Percentiles rank a stretch among this genome's conserved stretches.
Evolutionary conservation across 129 eudicot genomes (phyloP).

Genomic region (Silybum marianum): DNA sequence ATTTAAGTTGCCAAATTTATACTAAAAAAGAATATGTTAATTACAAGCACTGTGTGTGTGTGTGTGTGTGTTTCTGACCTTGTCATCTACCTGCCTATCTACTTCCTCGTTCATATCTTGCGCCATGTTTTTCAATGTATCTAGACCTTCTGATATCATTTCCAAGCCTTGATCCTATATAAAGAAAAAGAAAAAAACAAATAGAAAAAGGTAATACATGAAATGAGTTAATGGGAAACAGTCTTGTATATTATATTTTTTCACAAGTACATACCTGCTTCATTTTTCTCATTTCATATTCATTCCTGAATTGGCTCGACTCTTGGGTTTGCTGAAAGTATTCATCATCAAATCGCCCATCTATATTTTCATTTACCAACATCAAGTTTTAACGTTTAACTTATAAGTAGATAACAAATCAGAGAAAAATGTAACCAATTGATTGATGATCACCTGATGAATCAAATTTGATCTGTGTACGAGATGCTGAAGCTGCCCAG

Average conservation of each 20-base stretch:
- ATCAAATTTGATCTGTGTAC: constrained; percentile 81
- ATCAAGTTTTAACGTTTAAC: neutral
- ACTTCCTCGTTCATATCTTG: constrained; percentile 93
- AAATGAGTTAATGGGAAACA: neutral
- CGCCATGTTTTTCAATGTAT: constrained; percentile 74
- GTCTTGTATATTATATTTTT: constrained; percentile 3
- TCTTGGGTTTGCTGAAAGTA: constrained; percentile 85
- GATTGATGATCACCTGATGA: constrained; percentile 63
- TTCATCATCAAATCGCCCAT: constrained; percentile 78
- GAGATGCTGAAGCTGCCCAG: constrained; percentile 84
- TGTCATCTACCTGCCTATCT: constrained; percentile 90
- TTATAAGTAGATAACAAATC: neutral
- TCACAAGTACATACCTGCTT: constrained; percentile 64
- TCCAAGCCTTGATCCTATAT: constrained; percentile 73
- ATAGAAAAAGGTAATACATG: neutral
- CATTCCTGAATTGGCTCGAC: constrained; percentile 83
- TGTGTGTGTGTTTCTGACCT: constrained; percentile 46
- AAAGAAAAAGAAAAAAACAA: neutral
- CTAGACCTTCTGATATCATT: constrained; percentile 65
- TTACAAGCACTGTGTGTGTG: neutral
- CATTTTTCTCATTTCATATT: constrained; percentile 92
- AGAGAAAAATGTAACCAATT: neutral
- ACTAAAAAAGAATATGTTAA: neutral
- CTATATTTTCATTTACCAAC: constrained; percentile 34
- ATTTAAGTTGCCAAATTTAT: neutral